Evolutionary conservation across 176 grass and related monocot species (phyloP), one percentile per base, ranked within the genome.

Genomic region (Triticum urartu): DNA sequence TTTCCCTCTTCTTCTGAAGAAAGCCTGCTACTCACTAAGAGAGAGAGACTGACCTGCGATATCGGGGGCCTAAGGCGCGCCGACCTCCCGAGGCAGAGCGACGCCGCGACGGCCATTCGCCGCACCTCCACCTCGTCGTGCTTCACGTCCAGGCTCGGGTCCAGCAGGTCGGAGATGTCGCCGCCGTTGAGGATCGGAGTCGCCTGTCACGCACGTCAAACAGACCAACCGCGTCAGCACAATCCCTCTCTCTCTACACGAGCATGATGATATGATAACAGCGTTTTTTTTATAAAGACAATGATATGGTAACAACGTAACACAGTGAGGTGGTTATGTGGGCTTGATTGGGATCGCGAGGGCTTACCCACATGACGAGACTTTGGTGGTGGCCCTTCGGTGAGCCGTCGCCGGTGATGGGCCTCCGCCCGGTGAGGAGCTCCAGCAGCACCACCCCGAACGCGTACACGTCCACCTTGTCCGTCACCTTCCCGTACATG

Each of bases 391-490:
- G 92, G 56, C 90, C 90, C 76, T 99, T 92, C 0, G 95, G 91
- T 4, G 94, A 72, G 24, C 89, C 94, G 43, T 93, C 89, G 43
- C 90, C 73, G 69, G 52, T 85, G 86, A 99, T 99, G 54, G 91
- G 88, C 61, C 88, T 99, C 75, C 97, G 72, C 22, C 97, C 97
- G 14, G 97, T 93, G 77, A 99, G 85, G 30, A 99, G 90, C 88
- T 99, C 97, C 47, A 99, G 90, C 43, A 99, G 97, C 59, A 99
- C 92, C 36, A 99, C 97, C 39, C 97, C 97, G 64, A 99, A 99
- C n/a, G 97, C 97, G 81, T 94, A 99, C 81, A 99, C 92, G 78
- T 99, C 97, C 58, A 96, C 87, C 85, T 96, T 93, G 61, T 91
- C 88, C 9, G 92, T 99, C 36, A 96, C 90, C 83, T 96, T 95